Percentiles rank a stretch among this genome's conserved stretches.
phyloP scores from a whole-genome alignment of 306 rosid genomes.

The Pterocarpus santalinus region DNA sequence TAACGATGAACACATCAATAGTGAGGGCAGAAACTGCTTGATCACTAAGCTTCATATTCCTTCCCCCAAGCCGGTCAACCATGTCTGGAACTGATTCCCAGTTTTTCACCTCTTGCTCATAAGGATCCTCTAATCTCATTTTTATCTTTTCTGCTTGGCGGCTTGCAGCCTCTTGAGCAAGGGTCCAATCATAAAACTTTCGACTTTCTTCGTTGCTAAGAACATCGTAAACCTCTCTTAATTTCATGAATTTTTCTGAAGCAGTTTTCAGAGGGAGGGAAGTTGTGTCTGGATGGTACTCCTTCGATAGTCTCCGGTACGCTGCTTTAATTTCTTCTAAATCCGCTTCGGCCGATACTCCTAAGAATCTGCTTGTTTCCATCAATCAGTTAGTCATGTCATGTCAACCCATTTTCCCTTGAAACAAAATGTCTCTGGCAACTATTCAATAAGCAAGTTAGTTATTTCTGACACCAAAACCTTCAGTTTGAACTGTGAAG shows the following conservation, averaged over 20 bases:
- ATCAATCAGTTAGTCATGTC: neutral
- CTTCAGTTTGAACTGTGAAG: too few species aligned
- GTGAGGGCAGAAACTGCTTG: constrained; percentile 85
- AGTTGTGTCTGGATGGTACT: constrained; percentile 98
- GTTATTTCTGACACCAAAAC: too few species aligned
- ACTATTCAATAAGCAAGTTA: too few species aligned
- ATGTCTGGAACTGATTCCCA: constrained; percentile 74
- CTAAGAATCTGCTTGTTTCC: constrained; percentile 70
- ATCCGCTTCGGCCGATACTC: constrained; percentile 73
- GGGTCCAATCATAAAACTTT: constrained; percentile 87
- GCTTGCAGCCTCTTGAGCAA: constrained; percentile 88
- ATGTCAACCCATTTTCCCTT: neutral
- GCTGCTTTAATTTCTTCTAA: constrained; percentile 86
- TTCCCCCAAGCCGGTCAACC: constrained; percentile 87
- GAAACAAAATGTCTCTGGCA: too few species aligned
- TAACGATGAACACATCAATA: constrained; percentile 67
- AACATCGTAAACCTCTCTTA: constrained; percentile 73
- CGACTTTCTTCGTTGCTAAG: constrained; percentile 76
- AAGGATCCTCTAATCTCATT: constrained; percentile 83
- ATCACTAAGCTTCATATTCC: constrained; percentile 79
- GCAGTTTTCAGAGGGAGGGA: constrained; percentile 87
- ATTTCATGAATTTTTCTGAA: constrained; percentile 79
- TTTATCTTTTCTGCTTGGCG: constrained; percentile 77
- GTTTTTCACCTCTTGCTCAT: constrained; percentile 49
- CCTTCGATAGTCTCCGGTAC: constrained; percentile 80